Percentiles rank a stretch among this genome's conserved stretches.
Evolutionary conservation across 75 land plant genomes (phyloP).

Genomic region (Cunninghamia lanceolata): DNA sequence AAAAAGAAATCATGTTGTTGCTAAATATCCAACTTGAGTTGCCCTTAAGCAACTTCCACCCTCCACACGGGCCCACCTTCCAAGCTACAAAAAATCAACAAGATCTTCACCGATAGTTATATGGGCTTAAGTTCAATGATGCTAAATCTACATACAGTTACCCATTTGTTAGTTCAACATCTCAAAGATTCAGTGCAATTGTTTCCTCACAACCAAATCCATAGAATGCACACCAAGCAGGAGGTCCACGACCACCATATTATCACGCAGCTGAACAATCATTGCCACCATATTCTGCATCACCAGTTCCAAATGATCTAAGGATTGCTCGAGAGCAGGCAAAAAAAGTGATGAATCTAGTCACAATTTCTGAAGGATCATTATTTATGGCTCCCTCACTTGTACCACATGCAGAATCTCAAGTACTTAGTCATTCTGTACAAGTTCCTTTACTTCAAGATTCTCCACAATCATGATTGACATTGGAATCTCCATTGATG

Average conservation of each 20-base stretch:
- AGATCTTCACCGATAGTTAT: constrained; percentile 82
- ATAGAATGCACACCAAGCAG: constrained; percentile 17
- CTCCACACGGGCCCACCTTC: too few relatives aligned
- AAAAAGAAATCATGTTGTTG: too few relatives aligned
- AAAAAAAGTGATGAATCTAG: too few relatives aligned
- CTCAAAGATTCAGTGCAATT: constrained; percentile 18
- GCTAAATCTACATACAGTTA: constrained; percentile 46
- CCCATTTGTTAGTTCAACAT: constrained; percentile 42
- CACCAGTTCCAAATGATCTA: constrained; percentile 28
- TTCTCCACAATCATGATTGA: not conserved
- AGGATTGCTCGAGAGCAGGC: too few relatives aligned
- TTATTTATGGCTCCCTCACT: too few relatives aligned
- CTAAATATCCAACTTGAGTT: too few relatives aligned
- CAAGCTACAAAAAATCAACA: too few relatives aligned
- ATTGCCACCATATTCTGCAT: constrained; percentile 20
- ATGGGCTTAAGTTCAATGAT: constrained; percentile 69
- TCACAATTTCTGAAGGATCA: too few relatives aligned
- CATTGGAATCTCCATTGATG: constrained; percentile 6
- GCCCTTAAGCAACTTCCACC: too few relatives aligned
- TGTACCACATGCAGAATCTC: constrained; percentile 34
- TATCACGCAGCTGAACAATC: constrained; percentile 17
- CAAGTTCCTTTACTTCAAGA: constrained; percentile 32
- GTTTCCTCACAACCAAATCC: constrained; percentile 19
- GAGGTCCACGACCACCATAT: constrained; percentile 20
- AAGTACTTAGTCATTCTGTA: constrained; percentile 22